A percentile compares a stretch with the other conserved stretches of the same genome.
Conservation (phyloP, 495 filamentous ascomycete genomes). For the Penicillium arizonense region DNA sequence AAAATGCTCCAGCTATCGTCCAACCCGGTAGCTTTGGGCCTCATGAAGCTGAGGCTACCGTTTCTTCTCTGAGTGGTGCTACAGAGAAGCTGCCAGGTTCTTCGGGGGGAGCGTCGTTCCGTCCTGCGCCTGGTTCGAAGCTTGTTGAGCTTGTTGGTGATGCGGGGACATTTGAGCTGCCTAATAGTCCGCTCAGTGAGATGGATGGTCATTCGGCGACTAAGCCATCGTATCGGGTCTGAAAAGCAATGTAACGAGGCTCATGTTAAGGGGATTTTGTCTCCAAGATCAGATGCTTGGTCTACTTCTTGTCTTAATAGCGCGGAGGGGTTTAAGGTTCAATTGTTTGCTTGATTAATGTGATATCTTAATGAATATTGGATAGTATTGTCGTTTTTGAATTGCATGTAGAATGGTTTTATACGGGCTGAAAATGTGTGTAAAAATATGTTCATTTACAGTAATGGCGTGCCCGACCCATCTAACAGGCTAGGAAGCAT, state of each 20-base stretch:
- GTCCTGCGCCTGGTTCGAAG: constrained; percentile 11
- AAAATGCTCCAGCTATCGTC: background rate
- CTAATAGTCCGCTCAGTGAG: constrained; percentile 12
- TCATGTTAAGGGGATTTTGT: background rate
- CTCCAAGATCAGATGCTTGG: no score
- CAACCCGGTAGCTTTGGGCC: background rate
- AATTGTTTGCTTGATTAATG: no score
- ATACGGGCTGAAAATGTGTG: no score
- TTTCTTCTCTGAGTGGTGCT: background rate
- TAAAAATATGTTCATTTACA: background rate
- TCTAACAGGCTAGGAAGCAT: background rate
- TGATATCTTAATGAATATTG: no score
- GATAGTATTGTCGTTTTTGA: no score
- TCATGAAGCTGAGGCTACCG: constrained; percentile 4
- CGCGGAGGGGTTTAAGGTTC: no score
- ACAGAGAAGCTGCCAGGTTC: background rate
- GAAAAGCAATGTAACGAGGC: background rate
- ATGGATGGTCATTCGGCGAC: background rate
- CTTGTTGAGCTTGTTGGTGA: constrained; percentile 10
- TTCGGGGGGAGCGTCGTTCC: background rate
- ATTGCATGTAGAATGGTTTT: no score
- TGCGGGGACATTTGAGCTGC: constrained; percentile 5
- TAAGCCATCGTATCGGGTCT: background rate
- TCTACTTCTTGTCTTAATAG: no score
- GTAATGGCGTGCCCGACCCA: background rate